phyloP scores from a whole-genome alignment of 2,329 filamentous ascomycete species.

The Penicillium sp. region DNA sequence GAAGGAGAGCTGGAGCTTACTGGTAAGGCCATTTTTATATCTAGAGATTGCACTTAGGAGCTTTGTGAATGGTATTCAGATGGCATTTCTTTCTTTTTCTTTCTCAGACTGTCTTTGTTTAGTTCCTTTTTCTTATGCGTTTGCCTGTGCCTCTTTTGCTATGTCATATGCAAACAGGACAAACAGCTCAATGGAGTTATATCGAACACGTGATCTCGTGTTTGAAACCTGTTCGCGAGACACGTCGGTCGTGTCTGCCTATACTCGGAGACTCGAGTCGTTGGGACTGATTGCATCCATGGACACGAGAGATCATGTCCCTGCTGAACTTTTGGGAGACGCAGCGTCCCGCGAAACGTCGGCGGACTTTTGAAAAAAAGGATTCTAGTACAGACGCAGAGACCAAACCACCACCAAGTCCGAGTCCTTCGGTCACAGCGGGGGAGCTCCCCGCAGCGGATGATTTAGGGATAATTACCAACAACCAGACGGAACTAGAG shows the following conservation, averaged over 20 bases:
- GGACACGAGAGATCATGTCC: constrained; percentile 31
- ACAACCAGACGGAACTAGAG: constrained; percentile 65
- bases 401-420: constrained; percentile 14
- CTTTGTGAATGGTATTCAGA: neutral
- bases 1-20: neutral
- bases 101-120: neutral
- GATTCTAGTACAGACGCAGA: constrained; percentile 6
- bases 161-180: constrained; percentile 23
- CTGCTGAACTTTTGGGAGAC: constrained; percentile 41
- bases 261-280: neutral
- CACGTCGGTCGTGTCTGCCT: constrained; percentile 15
- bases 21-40: neutral
- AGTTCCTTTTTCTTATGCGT: neutral
- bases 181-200: constrained; percentile 19
- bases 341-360: constrained; percentile 34
- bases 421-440: constrained; percentile 39
- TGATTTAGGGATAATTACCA: constrained; percentile 33
- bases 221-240: constrained; percentile 23
- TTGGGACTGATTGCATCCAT: constrained; percentile 13
- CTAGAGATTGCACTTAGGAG: neutral
- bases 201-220: constrained; percentile 35
- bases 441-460: constrained; percentile 31
- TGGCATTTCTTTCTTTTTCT: neutral
- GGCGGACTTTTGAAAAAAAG: constrained; percentile 23
- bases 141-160: neutral